Percentiles rank a stretch among this genome's conserved stretches.
Conservation (phyloP, 371 early-diverging fungal genomes). For the Nematocida minor region DNA sequence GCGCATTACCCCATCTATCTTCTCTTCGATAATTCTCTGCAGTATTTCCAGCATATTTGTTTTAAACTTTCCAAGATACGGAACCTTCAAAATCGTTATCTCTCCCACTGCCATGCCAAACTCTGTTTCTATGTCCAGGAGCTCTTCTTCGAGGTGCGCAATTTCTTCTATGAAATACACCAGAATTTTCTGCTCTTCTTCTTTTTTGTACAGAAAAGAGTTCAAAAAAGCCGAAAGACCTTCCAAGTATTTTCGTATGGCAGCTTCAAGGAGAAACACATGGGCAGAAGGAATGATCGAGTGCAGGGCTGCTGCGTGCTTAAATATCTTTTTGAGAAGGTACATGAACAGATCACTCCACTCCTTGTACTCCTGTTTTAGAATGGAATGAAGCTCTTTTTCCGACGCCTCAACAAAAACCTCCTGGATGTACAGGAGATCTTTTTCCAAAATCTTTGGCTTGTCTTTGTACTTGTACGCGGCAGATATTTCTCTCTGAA, state of each 20-base stretch:
- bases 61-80: slow-evolving; percentile 10
- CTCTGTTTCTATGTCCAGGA: slow-evolving; percentile 42
- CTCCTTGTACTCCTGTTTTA: slow-evolving; percentile 16
- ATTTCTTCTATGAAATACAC: slow-evolving; percentile 38
- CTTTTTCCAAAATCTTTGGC: background rate
- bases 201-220: slow-evolving; percentile 1
- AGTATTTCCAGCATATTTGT: background rate
- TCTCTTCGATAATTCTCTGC: slow-evolving; percentile 4
- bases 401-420: background rate
- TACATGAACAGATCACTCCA: slow-evolving; percentile 18
- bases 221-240: slow-evolving; percentile 11
- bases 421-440: background rate
- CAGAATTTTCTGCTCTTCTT: slow-evolving; percentile 38
- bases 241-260: slow-evolving; percentile 10
- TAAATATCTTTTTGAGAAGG: slow-evolving; percentile 25
- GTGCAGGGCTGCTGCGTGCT: slow-evolving; percentile 18
- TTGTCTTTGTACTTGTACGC: slow-evolving; percentile 15
- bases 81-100: slow-evolving; percentile 10
- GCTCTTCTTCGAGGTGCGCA: slow-evolving; percentile 31
- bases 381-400: background rate
- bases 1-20: background rate
- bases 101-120: slow-evolving; percentile 21
- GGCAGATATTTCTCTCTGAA: slow-evolving; percentile 28
- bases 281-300: slow-evolving; percentile 9
- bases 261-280: background rate